Percentiles rank a stretch among this genome's conserved stretches.
Evolutionary conservation across 1,284 basidiomycete genomes (phyloP).

Genomic region (Ustilago xerochloae): DNA sequence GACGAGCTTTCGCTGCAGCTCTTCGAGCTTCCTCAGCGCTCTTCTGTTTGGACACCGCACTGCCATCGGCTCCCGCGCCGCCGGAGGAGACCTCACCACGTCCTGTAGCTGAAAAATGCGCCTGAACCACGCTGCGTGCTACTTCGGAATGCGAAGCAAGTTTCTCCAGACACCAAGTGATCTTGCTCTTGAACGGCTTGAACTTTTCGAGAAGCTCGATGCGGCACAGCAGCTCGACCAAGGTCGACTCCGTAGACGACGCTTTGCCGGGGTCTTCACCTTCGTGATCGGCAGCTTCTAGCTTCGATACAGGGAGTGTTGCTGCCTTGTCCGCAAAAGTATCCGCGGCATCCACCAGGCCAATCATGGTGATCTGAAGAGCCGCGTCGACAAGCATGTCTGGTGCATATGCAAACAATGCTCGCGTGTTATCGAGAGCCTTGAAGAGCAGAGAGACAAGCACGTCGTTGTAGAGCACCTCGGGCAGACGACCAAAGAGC

Average conservation of each 20-base stretch:
- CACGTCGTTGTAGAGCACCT: slow-evolving; percentile 36
- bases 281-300: slow-evolving; percentile 14
- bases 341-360: slow-evolving; percentile 49
- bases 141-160: slow-evolving; percentile 19
- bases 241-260: slow-evolving; percentile 11
- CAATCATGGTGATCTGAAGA: slow-evolving; percentile 73
- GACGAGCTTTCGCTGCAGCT: slow-evolving; percentile 62
- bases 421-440: slow-evolving; percentile 44
- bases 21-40: slow-evolving; percentile 53
- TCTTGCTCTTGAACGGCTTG: slow-evolving; percentile 53
- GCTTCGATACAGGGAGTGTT: slow-evolving; percentile 6
- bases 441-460: slow-evolving; percentile 53
- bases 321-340: slow-evolving; percentile 40
- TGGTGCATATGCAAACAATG: slow-evolving; percentile 42
- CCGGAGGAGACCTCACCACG: slow-evolving; percentile 20
- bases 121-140: slow-evolving; percentile 15
- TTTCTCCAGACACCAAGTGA: slow-evolving; percentile 57
- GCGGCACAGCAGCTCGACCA: slow-evolving; percentile 51
- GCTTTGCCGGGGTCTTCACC: background rate
- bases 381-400: slow-evolving; percentile 90
- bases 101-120: slow-evolving; percentile 33
- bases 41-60: slow-evolving; percentile 16
- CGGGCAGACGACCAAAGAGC: slow-evolving; percentile 41
- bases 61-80: background rate
- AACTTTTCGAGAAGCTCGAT: slow-evolving; percentile 50